Evolutionary conservation across 352 stramenopile species (phyloP).

Genomic region (Globisporangium solare): DNA sequence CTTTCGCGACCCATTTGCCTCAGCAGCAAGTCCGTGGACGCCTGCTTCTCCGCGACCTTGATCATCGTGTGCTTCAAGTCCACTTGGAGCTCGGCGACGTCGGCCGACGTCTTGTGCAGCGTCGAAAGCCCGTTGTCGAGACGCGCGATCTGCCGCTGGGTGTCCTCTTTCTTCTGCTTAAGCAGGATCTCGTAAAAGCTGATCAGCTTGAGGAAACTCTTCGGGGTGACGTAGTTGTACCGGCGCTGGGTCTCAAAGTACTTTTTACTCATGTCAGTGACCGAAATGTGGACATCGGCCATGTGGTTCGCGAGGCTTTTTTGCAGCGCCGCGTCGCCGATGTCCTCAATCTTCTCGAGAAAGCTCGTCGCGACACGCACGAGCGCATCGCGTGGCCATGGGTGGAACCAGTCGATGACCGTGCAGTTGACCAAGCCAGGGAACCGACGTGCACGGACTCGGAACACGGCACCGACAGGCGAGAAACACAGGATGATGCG

Average conservation of each 20-base stretch:
- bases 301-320: conserved; percentile 94
- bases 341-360: conserved; percentile 94
- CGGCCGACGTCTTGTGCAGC: conserved; percentile 93
- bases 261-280: conserved; percentile 93
- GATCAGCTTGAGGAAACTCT: conserved; percentile 98
- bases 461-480: conserved; percentile 95
- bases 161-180: conserved; percentile 92
- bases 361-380: conserved; percentile 96
- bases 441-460: conserved; percentile 94
- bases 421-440: conserved; percentile 97
- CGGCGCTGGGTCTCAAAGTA: conserved; percentile 95
- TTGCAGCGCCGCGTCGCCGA: conserved; percentile 78
- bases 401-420: conserved; percentile 98
- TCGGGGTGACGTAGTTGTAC: conserved; percentile 99
- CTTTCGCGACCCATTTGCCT: conserved; percentile 94
- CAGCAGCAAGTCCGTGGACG: conserved; percentile 91
- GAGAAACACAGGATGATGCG: conserved; percentile 97
- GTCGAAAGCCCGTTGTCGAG: conserved; percentile 96
- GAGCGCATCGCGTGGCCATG: conserved; percentile 95
- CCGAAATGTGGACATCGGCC: conserved; percentile 96
- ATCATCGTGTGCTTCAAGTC: conserved; percentile 95
- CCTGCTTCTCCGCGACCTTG: conserved; percentile 95
- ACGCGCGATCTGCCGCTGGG: conserved; percentile 94
- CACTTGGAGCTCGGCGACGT: conserved; percentile 95
- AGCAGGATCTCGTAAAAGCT: conserved; percentile 97